Evolutionary conservation across 2,329 filamentous ascomycete species (phyloP).

Genomic region (Podosphaera aphanis): DNA sequence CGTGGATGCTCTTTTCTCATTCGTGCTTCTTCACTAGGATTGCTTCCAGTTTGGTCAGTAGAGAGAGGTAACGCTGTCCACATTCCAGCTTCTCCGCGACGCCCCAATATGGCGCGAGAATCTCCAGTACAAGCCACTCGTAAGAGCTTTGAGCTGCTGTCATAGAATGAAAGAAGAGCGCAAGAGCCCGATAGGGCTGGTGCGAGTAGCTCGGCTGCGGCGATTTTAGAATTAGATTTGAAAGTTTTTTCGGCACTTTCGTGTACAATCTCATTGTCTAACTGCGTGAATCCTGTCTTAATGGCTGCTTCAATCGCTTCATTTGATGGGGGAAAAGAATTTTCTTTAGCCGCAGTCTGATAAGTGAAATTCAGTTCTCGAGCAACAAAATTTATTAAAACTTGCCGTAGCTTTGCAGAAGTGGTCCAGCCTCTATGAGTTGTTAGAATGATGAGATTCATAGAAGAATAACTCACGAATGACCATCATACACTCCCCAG

Average conservation of each 20-base stretch:
- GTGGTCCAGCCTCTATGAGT: slow-evolving; percentile 73
- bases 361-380: slow-evolving; percentile 84
- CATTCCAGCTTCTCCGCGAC: slow-evolving; percentile 54
- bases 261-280: slow-evolving; percentile 88
- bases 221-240: slow-evolving; percentile 69
- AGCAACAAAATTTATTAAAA: slow-evolving; percentile 77
- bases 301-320: slow-evolving; percentile 77
- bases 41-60: slow-evolving; percentile 81
- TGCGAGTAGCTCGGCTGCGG: slow-evolving; percentile 74
- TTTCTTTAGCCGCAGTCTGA: slow-evolving; percentile 40
- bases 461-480: slow-evolving; percentile 39
- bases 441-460: slow-evolving; percentile 6
- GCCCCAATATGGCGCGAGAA: slow-evolving; percentile 79
- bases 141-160: slow-evolving; percentile 63
- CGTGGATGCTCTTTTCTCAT: slow-evolving; percentile 71
- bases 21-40: slow-evolving; percentile 59
- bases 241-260: slow-evolving; percentile 80
- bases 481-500: slow-evolving; percentile 96
- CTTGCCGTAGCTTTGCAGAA: slow-evolving; percentile 81
- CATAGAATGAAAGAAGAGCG: slow-evolving; percentile 88
- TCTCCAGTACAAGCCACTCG: slow-evolving; percentile 92
- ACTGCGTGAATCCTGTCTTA: slow-evolving; percentile 67
- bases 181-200: slow-evolving; percentile 94
- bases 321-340: slow-evolving; percentile 38
- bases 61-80: slow-evolving; percentile 83